Evolutionary conservation across 495 filamentous ascomycete genomes (phyloP).

Genomic region (Aspergillus asperescens): DNA sequence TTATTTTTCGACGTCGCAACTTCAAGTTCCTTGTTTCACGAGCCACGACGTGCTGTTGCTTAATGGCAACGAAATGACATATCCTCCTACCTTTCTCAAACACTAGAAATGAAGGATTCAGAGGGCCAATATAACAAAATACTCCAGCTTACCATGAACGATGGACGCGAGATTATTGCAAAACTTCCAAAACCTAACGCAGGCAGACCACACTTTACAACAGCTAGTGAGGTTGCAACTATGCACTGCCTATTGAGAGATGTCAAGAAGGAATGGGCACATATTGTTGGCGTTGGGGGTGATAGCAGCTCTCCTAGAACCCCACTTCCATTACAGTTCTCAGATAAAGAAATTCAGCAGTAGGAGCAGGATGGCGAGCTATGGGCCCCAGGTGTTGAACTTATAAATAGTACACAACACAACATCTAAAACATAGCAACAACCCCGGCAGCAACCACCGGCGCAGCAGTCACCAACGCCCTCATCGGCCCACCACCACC

Average conservation of each 20-base stretch:
- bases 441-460: neutral
- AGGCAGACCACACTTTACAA: slow-evolving; percentile 31
- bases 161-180: slow-evolving; percentile 31
- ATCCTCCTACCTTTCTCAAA: slow-evolving; percentile 9
- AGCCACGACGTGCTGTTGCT: slow-evolving; percentile 8
- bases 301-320: no score
- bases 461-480: slow-evolving; percentile 3
- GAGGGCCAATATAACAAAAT: slow-evolving; percentile 40
- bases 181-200: slow-evolving; percentile 35
- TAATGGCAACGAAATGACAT: slow-evolving; percentile 10
- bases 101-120: slow-evolving; percentile 23
- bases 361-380: no score
- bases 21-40: no score
- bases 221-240: slow-evolving; percentile 39
- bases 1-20: no score
- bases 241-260: no score
- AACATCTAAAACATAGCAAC: no score
- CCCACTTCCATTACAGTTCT: no score
- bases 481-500: neutral
- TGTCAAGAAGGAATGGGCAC: no score
- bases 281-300: no score
- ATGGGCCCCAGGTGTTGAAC: no score
- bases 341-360: no score
- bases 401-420: no score
- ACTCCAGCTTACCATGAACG: slow-evolving; percentile 32